phyloP scores from a whole-genome alignment of 257 asterid genomes.

The Przewalskia tangutica region DNA sequence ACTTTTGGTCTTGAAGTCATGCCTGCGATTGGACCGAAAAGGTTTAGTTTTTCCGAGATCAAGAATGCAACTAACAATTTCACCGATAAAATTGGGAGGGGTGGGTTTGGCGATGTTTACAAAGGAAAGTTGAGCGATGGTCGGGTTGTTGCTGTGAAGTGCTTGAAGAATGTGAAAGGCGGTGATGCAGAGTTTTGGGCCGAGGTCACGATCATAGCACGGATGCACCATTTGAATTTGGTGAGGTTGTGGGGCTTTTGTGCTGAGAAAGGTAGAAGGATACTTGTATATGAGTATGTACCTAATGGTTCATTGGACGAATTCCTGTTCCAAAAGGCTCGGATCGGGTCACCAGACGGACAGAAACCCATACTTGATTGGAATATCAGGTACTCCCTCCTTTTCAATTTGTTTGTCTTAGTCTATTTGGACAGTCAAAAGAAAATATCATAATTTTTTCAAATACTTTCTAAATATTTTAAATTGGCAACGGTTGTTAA shows the following conservation, averaged over 20 bases:
- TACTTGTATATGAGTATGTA: constrained; percentile 69
- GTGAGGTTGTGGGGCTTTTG: constrained; percentile 88
- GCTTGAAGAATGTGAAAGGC: constrained; percentile 40
- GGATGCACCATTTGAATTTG: constrained; percentile 89
- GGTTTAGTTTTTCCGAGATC: constrained; percentile 56
- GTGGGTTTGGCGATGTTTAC: constrained; percentile 73
- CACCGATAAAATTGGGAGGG: constrained; percentile 52
- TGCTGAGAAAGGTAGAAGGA: constrained; percentile 63
- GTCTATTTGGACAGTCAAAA: too few relatives aligned
- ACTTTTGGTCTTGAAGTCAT: constrained; percentile 40
- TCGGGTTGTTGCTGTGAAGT: constrained; percentile 67
- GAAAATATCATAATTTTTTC: too few relatives aligned
- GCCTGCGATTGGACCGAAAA: constrained; percentile 73
- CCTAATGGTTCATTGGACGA: constrained; percentile 66
- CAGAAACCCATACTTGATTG: constrained; percentile 58
- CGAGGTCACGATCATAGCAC: constrained; percentile 72
- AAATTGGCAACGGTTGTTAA: too few relatives aligned
- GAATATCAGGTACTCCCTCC: constrained; percentile 36
- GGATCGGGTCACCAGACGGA: constrained; percentile 10
- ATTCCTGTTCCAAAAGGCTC: constrained; percentile 50
- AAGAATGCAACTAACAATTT: constrained; percentile 55
- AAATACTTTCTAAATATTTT: too few relatives aligned
- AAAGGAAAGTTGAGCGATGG: constrained; percentile 67
- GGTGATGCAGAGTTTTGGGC: constrained; percentile 89
- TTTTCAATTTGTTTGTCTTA: too few relatives aligned